Evolutionary conservation across 1,284 basidiomycete genomes (phyloP), one percentile per base, ranked within the genome.

Genomic region (Fomitopsis pinicola): DNA sequence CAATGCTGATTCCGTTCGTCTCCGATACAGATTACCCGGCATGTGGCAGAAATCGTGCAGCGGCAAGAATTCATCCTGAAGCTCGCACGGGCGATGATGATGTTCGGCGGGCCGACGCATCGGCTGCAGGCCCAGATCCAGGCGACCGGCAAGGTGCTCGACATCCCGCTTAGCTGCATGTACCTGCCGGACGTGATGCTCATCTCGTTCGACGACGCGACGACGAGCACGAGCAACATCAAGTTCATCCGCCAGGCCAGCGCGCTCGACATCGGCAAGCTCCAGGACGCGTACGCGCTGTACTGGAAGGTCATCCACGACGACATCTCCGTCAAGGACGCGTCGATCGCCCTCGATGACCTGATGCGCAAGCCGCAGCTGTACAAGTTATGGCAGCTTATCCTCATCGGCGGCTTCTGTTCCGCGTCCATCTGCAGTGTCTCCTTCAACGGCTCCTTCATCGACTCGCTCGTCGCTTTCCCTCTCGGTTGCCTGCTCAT

Each of bases 271-370:
- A 80, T 95, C 17, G 87, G 85, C 50, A 94, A 94, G 74, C 80
- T 94, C 10, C 83, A 88, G 7, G 85, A 89, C 58, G 89, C 89
- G 44, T 91, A 95, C 72, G 75, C 80, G 61, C 76, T 95, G 46
- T 95, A 94, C 73, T 95, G 92, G 91, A 87, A 87, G 75, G 90
- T 96, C 65, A 94, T 95, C 42, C 92, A 95, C 71, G 94, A 97
- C 74, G 83, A 88, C 60, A 81, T 94, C 60, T 89, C 88, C 0
- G 94, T 95, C 35, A 87, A 89, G 15, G 88, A 91, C 48, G 95
- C 94, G 1, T 89, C 86, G 3, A 75, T 79, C 35, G 83, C 86
- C 62, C 81, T 97, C 14, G 92, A 95, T 70, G 72, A 77, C 50
- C 78, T 97, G 54, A 97, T 96, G 95, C 77, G 78, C 59, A 82